Base-by-base conservation (phyloP, 352 stramenopile species). In the Phytophthora podocarpi region DNA sequence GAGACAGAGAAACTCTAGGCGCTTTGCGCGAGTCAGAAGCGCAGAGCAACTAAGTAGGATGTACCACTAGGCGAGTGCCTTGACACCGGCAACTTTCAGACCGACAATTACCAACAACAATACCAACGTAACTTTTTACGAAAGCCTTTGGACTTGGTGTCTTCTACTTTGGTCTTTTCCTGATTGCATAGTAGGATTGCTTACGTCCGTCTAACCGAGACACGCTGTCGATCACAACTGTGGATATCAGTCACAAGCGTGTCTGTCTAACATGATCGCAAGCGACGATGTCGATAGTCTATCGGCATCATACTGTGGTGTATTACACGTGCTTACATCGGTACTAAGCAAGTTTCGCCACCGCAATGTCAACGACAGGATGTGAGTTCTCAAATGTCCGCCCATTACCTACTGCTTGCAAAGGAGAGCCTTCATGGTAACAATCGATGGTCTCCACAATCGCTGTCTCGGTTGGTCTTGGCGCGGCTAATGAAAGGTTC, bases 31-130 rank as follows among this genome's bases (percentile, higher is more conserved):
- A n/a, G 31, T 16, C 6, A n/a, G n/a, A n/a, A n/a, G n/a, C n/a
- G 10, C 31, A 36, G 27, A 52, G 13, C 32, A 39, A 59, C 20
- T 10, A 54, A 31, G 16, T 50, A 62, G 24, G 40, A 61, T 70
- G 56, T 70, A 70, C 32, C n/a, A 58, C 16, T 68, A 68, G 59
- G 15, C 24, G 12, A 58, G 48, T 13, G 36, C 35, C 52, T 50
- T 59, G 30, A 37, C 28, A 28, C 13, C 18, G 12, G 41, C 30
- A 35, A 16, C 28, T 46, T 48, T 41, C 37, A 10, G 31, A 45
- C 24, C 26, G 16, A 42, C 30, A 58, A 28, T 27, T 59, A 36
- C 30, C n/a, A 66, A 42, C 20, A 24, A 36, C 10, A 36, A 13
- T 36, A 13, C 31, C n/a, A 36, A 36, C 31, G n/a, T n/a, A n/a